phyloP scores from a whole-genome alignment of 2,329 filamentous ascomycete species.

The Cytospora paraplurivora region DNA sequence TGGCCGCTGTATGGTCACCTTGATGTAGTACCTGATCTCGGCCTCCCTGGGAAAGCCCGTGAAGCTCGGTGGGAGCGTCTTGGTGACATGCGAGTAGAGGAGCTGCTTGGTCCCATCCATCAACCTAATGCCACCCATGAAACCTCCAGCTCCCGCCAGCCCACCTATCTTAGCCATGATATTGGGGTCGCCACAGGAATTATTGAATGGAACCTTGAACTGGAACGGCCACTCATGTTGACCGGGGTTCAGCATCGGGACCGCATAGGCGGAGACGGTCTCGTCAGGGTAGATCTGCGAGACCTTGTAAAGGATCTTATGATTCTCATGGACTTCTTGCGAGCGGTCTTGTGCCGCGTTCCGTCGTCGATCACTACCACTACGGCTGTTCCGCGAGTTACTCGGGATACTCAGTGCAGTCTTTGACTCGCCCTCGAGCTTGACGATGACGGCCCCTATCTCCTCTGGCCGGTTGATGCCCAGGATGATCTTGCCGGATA shows the following conservation, averaged over 20 bases:
- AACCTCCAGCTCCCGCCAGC: conserved; percentile 56
- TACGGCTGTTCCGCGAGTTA: conserved; percentile 38
- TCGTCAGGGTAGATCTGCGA: conserved; percentile 71
- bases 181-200: conserved; percentile 61
- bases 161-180: conserved; percentile 57
- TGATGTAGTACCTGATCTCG: conserved; percentile 91
- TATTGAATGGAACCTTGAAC: conserved; percentile 79
- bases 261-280: conserved; percentile 44
- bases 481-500: conserved; percentile 64
- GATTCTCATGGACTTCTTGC: conserved; percentile 55
- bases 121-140: conserved; percentile 56
- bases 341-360: conserved; percentile 17
- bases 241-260: conserved; percentile 62
- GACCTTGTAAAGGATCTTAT: conserved; percentile 76
- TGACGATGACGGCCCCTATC: conserved; percentile 74
- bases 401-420: conserved; percentile 61
- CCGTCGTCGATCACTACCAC: conserved; percentile 38
- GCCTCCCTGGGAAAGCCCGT: conserved; percentile 85
- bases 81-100: conserved; percentile 72
- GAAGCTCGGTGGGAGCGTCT: conserved; percentile 85
- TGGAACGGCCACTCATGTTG: conserved; percentile 76
- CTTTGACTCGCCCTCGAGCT: conserved; percentile 78
- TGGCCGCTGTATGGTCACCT: conserved; percentile 90
- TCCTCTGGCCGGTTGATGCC: conserved; percentile 66
- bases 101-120: conserved; percentile 67